Evolutionary conservation across 2,329 filamentous ascomycete species (phyloP), one percentile per base, ranked within the genome.

Genomic region (Cordyceps sp.): DNA sequence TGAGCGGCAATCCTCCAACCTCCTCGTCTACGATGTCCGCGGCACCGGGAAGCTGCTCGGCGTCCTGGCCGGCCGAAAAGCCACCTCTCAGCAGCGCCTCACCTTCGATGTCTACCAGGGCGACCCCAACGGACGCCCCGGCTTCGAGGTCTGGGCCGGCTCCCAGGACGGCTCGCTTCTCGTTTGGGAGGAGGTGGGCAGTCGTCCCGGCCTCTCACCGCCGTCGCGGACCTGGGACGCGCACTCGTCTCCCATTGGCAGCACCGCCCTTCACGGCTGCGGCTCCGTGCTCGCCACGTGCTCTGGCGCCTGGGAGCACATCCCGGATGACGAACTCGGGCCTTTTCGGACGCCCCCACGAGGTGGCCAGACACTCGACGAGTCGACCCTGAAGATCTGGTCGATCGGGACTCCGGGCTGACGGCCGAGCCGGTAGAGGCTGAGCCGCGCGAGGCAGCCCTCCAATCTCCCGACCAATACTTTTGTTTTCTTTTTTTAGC

Each of bases 71-170:
- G 69, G 66, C 4, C 62, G 71, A 16, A 47, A 53, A 6, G 59
- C 64, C 5, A 44, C 45, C 3, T 66, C 64, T 0, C 71, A 73
- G 40, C 73, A 77, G 45, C 61, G 66, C 25, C 47, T 77, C 25
- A 54, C 50, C 10, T 65, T 66, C 36, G 66, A 74, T 43, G 58
- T 71, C 4, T 77, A 68, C 39, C 53, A 59, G 1, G 55, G 58
- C 5, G 37, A 44, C 4, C 42, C 39, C 0, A 36, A 38, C 0
- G 53, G n/a, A n/a, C n/a, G n/a, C n/a, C n/a, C 54, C 2, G 61
- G 62, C 2, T 73, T 72, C 38, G 73, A 78, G 46, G 58, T 77
- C 29, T 78, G 73, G 73, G 67, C 67, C 6, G 73, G 73, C 3
- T 61, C 64, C 1, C 55, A 59, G 27, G 54, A 62, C 37, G 72